A percentile compares a stretch with the other conserved stretches of the same genome.
Conservation (phyloP, 2,329 filamentous ascomycete species). For the Penicillium digitatum region DNA sequence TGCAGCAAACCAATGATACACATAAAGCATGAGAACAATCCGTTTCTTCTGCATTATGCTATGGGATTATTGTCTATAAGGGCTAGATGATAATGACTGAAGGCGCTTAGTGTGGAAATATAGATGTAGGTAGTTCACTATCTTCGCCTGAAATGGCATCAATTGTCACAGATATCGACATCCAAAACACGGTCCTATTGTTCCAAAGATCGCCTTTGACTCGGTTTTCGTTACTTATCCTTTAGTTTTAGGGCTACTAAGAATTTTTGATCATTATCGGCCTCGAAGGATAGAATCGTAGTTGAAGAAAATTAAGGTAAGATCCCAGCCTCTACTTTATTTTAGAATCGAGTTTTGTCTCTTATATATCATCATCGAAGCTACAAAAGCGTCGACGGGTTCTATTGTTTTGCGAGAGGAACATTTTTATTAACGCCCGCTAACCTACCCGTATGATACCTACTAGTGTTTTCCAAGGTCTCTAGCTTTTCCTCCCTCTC, state of each 20-base stretch:
- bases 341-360: too few species aligned
- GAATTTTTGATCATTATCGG: not conserved
- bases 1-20: not conserved
- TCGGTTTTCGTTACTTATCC: not conserved
- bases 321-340: not conserved
- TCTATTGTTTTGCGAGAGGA: not conserved
- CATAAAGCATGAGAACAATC: not conserved
- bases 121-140: not conserved
- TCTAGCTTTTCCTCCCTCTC: not conserved
- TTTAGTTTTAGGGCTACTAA: not conserved
- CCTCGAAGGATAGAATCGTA: not conserved
- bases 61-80: not conserved
- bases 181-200: not conserved
- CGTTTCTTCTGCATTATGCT: not conserved
- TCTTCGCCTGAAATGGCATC: not conserved
- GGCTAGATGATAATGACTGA: not conserved
- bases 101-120: not conserved
- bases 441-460: not conserved
- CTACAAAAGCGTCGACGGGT: too few species aligned
- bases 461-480: not conserved
- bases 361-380: not conserved
- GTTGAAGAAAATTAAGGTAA: not conserved
- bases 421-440: not conserved
- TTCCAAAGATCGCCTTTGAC: not conserved
- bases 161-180: not conserved